A percentile compares a stretch with the other conserved stretches of the same genome.
Evolutionary conservation across 2,329 filamentous ascomycete species (phyloP).

Genomic region (Arthroderma sp.): DNA sequence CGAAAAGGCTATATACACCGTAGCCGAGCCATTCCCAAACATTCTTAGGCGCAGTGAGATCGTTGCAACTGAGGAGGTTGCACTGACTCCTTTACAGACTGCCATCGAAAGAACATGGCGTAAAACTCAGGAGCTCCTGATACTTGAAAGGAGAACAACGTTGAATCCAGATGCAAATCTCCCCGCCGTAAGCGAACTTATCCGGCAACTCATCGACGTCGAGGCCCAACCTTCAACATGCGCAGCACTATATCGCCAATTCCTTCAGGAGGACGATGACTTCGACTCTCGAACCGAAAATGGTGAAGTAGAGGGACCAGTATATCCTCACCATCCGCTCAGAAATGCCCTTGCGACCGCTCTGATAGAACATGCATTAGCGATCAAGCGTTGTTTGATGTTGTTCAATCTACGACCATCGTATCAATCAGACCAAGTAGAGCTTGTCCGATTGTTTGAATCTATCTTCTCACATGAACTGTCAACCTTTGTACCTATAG

Average conservation of each 20-base stretch:
- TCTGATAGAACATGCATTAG: slow-evolving; percentile 76
- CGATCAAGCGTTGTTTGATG: slow-evolving; percentile 68
- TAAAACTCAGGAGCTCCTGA: slow-evolving; percentile 74
- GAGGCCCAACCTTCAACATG: slow-evolving; percentile 62
- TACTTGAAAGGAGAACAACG: slow-evolving; percentile 60
- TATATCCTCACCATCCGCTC: slow-evolving; percentile 39
- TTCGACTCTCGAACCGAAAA: slow-evolving; percentile 22
- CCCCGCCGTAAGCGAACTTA: slow-evolving; percentile 58
- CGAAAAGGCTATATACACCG: slow-evolving; percentile 74
- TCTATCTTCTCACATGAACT: slow-evolving; percentile 50
- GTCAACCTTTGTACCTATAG: slow-evolving; percentile 44
- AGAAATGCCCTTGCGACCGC: slow-evolving; percentile 74
- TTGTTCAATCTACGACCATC: slow-evolving; percentile 50
- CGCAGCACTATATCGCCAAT: slow-evolving; percentile 62
- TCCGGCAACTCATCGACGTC: slow-evolving; percentile 66
- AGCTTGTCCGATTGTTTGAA: slow-evolving; percentile 30
- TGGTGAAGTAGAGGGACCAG: slow-evolving; percentile 39
- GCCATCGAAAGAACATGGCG: slow-evolving; percentile 79
- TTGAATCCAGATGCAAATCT: slow-evolving; percentile 62
- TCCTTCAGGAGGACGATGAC: slow-evolving; percentile 47
- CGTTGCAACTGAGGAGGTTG: slow-evolving; percentile 52
- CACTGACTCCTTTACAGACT: slow-evolving; percentile 66
- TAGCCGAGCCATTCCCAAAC: slow-evolving; percentile 77
- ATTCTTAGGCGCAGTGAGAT: slow-evolving; percentile 83
- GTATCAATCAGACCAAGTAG: slow-evolving; percentile 37